Base-by-base conservation (phyloP, 1,284 basidiomycete genomes). In the Heimioporus retisporus region DNA sequence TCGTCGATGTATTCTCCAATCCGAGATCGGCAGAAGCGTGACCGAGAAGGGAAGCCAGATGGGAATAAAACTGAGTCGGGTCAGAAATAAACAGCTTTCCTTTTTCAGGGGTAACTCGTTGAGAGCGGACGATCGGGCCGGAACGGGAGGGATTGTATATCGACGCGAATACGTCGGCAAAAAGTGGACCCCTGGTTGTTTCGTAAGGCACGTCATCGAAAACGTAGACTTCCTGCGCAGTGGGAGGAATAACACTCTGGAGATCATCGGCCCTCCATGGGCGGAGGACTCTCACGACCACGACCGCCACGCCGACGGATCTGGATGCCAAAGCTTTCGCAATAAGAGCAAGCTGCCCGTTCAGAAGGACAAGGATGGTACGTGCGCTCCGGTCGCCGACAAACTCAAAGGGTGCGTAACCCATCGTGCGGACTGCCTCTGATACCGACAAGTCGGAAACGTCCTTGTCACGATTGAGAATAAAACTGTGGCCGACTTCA, bases 191-290 rank as follows among this genome's bases (percentile, higher is more conserved):
- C 69, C 90, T 90, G 2, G 86, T 85, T 21, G 85, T 83, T 51
- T 86, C 81, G 61, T 88, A 86, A 1, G 88, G 86, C 18, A 93
- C 90, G 66, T 95, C 93, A 67, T 94, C 94, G 50, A 94, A 80
- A 66, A 95, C 91, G 68, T 93, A 86, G 15, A 94, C 81, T 14
- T 79, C 82, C 72, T 82, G 84, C 28, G 83, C 89, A 19, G 86
- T 86, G 4, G 81, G 64, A 6, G 93, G 94, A 53, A 96, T 77
- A 40, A 85, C 78, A 14, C 77, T 78, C 65, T 84, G 85, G 68
- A 96, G 82, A 21, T 87, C 82, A 35, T 84, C 81, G 72, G 90
- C 86, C 71, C 89, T 82, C 94, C 94, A 93, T 43, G 94, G 92
- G 60, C 93, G 87, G 55, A 94, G 84, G 40, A 94, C 89, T 69